phyloP scores from a whole-genome alignment of 2,329 filamentous ascomycete genomes.

The Penicillium occitanis region DNA sequence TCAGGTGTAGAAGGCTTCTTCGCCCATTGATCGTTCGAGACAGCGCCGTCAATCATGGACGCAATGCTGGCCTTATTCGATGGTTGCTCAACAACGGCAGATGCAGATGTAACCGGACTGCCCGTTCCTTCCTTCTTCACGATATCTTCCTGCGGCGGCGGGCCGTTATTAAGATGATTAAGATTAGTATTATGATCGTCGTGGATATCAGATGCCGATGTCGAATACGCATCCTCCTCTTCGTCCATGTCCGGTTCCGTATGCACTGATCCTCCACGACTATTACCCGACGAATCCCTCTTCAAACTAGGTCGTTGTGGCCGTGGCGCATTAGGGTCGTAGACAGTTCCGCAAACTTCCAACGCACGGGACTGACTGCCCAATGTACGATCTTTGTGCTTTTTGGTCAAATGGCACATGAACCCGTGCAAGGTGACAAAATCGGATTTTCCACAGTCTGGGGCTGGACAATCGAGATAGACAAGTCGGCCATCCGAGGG shows the following conservation, averaged over 20 bases:
- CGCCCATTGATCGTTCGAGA: conserved; percentile 24
- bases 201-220: conserved; percentile 26
- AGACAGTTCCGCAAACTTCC: conserved; percentile 42
- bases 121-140: conserved; percentile 35
- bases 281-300: conserved; percentile 39
- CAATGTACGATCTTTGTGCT: conserved; percentile 43
- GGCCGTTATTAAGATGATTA: background rate
- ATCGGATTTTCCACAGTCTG: conserved; percentile 42
- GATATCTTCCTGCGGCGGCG: background rate
- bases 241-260: conserved; percentile 32
- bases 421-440: conserved; percentile 45
- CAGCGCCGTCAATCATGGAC: conserved; percentile 41
- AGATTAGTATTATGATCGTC: conserved; percentile 7
- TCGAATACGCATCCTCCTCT: conserved; percentile 28
- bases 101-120: conserved; percentile 23
- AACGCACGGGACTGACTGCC: conserved; percentile 43
- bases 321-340: conserved; percentile 39
- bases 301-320: conserved; percentile 34
- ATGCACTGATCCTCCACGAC: conserved; percentile 32
- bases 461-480: conserved; percentile 41
- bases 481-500: conserved; percentile 41
- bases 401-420: conserved; percentile 45
- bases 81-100: background rate
- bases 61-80: conserved; percentile 41
- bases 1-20: conserved; percentile 28